Evolutionary conservation across 202 grass and related monocot genomes (phyloP).

Genomic region (Schoenoplectus tabernaemontani): DNA sequence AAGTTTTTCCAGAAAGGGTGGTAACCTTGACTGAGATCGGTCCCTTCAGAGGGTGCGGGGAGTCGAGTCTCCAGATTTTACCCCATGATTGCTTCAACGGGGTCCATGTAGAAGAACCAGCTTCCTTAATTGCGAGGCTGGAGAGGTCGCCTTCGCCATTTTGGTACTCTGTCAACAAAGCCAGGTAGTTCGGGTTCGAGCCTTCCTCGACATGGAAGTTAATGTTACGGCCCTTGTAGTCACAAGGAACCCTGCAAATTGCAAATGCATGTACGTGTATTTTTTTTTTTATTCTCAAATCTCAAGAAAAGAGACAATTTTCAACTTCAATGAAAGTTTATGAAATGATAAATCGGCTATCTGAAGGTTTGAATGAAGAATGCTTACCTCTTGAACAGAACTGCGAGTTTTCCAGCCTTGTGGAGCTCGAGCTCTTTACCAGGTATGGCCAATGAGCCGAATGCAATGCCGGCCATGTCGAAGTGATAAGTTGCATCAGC

Average conservation of each 20-base stretch:
- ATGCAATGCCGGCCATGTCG: conserved; percentile 63
- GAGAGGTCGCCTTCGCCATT: conserved; percentile 57
- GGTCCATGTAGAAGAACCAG: conserved; percentile 33
- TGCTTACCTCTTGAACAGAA: conserved; percentile 45
- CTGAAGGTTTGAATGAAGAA: not conserved
- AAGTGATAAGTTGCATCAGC: conserved; percentile 53
- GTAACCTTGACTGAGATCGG: conserved; percentile 58
- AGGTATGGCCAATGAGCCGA: conserved; percentile 42
- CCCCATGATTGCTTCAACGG: conserved; percentile 66
- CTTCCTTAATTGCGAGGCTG: conserved; percentile 54
- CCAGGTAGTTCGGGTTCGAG: conserved; percentile 56
- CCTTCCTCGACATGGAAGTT: conserved; percentile 52
- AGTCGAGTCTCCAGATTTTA: conserved; percentile 47
- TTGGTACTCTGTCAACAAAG: conserved; percentile 58
- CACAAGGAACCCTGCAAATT: conserved; percentile 52
- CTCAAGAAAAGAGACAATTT: not conserved
- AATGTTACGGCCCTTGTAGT: conserved; percentile 36
- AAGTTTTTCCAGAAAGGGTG: conserved; percentile 31
- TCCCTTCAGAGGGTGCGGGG: conserved; percentile 26
- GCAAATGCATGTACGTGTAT: not conserved
- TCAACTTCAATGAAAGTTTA: not conserved
- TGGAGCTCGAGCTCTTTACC: conserved; percentile 47
- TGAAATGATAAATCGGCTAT: no score
- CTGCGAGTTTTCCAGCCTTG: conserved; percentile 43
- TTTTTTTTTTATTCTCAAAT: no score